Evolutionary conservation across 352 stramenopile species (phyloP), one percentile per base, ranked within the genome.

Genomic region (Elongisporangium senticosum): DNA sequence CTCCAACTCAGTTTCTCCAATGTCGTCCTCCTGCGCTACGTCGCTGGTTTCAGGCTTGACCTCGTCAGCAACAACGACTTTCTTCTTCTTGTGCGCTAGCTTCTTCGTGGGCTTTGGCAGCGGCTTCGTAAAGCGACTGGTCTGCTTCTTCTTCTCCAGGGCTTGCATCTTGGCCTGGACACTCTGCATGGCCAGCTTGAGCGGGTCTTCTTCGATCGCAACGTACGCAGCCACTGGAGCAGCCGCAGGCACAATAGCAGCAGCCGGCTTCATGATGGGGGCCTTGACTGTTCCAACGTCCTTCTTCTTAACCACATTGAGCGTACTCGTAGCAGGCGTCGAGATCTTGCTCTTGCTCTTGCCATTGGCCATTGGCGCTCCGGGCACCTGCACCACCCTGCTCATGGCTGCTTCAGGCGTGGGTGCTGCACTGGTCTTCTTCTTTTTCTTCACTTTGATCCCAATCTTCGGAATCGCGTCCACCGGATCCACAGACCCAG

Each of bases 381-480:
- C 53, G 11, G 33, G 56, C 22, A 51, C 56, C 23, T 73, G 60
- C 17, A 71, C 56, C 3, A 55, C 53, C 3, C 53, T 63, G 55
- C 26, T 58, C 49, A 62, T 62, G 28, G 49, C 49, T 7, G 49
- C n/a, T 53, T 50, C 2, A 11, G 23, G 23, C 23, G 23, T 26
- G 2, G 26, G 3, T 43, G 33, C 13, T 14, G 33, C 33, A 17
- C 4, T 43, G 2, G 33, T 14, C 52, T 56, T 54, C 50, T 64
- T 64, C 53, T 73, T 81, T 55, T 65, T 66, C 6, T 71, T 68
- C 59, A 68, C 28, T 11, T 64, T 69, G 48, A 81, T 51, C 23
- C 72, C 74, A 7, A 86, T 61, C 19, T 68, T 54, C 7, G 76
- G 72, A 37, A 80, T 65, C 15, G 39, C 55, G 7, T 78, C 68